Conservation (phyloP, 345 rosid genomes). For the Acer yangbiense region DNA sequence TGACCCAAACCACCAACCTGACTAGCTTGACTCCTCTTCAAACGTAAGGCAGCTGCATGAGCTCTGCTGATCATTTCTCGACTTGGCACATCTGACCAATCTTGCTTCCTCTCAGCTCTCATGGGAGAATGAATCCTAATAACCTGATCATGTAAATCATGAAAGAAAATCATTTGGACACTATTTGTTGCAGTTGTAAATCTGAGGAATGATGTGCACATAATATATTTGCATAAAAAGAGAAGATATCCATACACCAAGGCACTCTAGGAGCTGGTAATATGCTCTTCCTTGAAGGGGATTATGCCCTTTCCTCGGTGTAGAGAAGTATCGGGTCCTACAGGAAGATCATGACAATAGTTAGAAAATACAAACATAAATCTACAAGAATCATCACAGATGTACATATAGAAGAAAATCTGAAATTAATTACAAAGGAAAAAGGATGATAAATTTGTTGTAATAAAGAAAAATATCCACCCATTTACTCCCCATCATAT, state of each 20-base stretch:
- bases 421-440: not conserved
- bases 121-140: conserved; percentile 95
- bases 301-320: conserved; percentile 94
- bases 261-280: conserved; percentile 95
- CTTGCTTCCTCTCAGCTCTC: conserved; percentile 74
- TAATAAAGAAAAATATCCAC: not conserved
- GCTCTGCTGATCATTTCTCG: conserved; percentile 72
- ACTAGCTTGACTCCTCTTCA: conserved; percentile 56
- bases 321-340: conserved; percentile 95
- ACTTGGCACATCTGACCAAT: conserved; percentile 87
- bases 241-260: conserved; percentile 62
- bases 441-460: not conserved
- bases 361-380: conserved; percentile 4
- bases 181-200: not conserved
- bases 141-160: conserved; percentile 48
- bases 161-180: conserved; percentile 4
- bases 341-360: conserved; percentile 11
- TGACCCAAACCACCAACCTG: conserved; percentile 48
- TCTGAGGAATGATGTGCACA: conserved; percentile 1
- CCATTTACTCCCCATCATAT: not conserved
- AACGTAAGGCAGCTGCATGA: conserved; percentile 74
- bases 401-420: not conserved
- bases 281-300: conserved; percentile 99
- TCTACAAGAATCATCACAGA: not conserved
- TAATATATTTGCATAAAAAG: not conserved